Evolutionary conservation across 352 stramenopile species (phyloP).

Genomic region (Phytophthora litchii): DNA sequence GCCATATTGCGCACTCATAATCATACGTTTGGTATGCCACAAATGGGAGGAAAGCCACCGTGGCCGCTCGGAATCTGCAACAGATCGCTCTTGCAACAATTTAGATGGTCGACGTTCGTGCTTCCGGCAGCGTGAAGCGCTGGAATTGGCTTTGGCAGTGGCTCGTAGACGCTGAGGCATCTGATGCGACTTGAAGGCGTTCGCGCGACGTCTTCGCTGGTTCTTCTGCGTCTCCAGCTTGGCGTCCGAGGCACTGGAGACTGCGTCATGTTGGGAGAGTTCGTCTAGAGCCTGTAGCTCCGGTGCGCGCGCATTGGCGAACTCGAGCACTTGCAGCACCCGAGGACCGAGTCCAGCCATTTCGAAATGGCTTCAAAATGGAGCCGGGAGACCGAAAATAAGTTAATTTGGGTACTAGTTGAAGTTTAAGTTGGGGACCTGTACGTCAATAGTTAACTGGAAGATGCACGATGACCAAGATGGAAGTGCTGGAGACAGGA

Average conservation of each 20-base stretch:
- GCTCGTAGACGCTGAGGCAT: constrained; percentile 67
- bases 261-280: constrained; percentile 38
- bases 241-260: constrained; percentile 29
- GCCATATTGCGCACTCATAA: constrained; percentile 59
- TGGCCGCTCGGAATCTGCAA: constrained; percentile 11
- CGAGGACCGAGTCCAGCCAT: constrained; percentile 55
- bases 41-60: constrained; percentile 70
- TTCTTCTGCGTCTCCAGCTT: constrained; percentile 65
- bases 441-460: not conserved
- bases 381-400: not conserved
- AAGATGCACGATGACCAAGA: not conserved
- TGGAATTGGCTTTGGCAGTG: constrained; percentile 5
- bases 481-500: not conserved
- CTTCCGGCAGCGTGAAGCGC: constrained; percentile 51
- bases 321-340: constrained; percentile 83
- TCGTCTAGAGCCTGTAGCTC: constrained; percentile 82
- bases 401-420: not conserved
- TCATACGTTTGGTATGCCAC: constrained; percentile 84
- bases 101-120: constrained; percentile 62
- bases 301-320: constrained; percentile 65
- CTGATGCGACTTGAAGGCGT: constrained; percentile 78
- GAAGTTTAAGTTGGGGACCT: not conserved
- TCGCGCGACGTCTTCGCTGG: constrained; percentile 72
- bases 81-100: constrained; percentile 32
- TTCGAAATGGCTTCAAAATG: not conserved